A percentile compares a stretch with the other conserved stretches of the same genome.
Evolutionary conservation across 306 rosid species (phyloP).

Genomic region (Vigna unguiculata): DNA sequence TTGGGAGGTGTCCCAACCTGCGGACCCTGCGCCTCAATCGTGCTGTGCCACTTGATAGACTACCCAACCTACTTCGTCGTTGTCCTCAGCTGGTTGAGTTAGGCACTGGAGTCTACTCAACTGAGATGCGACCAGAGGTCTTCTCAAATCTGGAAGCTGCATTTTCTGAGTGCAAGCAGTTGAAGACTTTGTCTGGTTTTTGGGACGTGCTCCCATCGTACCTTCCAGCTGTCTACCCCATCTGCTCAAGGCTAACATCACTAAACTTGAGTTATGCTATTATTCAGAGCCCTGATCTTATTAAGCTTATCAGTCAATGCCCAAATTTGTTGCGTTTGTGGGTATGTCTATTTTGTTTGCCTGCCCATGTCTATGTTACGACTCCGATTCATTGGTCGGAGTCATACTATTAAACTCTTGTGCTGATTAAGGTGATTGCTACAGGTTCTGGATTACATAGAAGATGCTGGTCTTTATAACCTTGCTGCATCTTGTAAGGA

Average conservation of each 20-base stretch:
- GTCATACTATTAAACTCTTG: slow-evolving; percentile 25
- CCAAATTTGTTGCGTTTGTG: slow-evolving; percentile 73
- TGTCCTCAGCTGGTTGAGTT: slow-evolving; percentile 84
- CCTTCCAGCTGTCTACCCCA: slow-evolving; percentile 71
- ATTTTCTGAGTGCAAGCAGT: slow-evolving; percentile 64
- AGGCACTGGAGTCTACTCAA: slow-evolving; percentile 78
- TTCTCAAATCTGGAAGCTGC: slow-evolving; percentile 63
- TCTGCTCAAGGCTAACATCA: slow-evolving; percentile 73
- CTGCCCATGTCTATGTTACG: not conserved
- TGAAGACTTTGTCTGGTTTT: slow-evolving; percentile 80
- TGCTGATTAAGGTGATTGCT: slow-evolving; percentile 47
- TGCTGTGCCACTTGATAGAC: slow-evolving; percentile 74
- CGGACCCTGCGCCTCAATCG: slow-evolving; percentile 84
- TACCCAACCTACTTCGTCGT: slow-evolving; percentile 61
- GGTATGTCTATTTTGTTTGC: slow-evolving; percentile 59
- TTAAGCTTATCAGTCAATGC: slow-evolving; percentile 77
- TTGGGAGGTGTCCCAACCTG: slow-evolving; percentile 78
- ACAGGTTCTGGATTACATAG: slow-evolving; percentile 94
- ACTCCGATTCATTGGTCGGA: slow-evolving; percentile 20
- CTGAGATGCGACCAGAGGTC: slow-evolving; percentile 76
- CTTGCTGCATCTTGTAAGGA: slow-evolving; percentile 87
- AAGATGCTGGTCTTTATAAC: slow-evolving; percentile 78
- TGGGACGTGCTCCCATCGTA: slow-evolving; percentile 84
- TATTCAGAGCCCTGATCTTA: slow-evolving; percentile 70
- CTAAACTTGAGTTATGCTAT: slow-evolving; percentile 80